Conservation (phyloP, 305 asterid genomes). For the Solanum hybrid region DNA sequence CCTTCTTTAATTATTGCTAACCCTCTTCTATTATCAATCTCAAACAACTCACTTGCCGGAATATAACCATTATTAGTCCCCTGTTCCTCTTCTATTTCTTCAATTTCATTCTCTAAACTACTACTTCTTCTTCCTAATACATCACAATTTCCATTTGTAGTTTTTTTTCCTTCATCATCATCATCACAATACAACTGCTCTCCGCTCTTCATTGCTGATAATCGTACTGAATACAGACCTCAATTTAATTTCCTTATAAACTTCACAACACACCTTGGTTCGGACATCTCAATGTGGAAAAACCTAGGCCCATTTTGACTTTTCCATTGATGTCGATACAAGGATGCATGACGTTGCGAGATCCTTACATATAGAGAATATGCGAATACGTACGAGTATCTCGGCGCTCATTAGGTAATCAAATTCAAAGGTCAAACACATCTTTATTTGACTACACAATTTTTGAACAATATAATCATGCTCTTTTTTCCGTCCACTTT, state of each 20-base stretch:
- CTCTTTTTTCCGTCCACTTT: too few species aligned
- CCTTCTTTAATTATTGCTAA: slow-evolving; percentile 27
- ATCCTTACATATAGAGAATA: slow-evolving; percentile 20
- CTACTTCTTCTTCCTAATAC: neutral
- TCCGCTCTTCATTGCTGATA: neutral
- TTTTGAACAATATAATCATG: neutral
- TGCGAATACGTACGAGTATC: slow-evolving; percentile 45
- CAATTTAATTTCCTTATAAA: neutral
- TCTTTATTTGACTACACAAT: neutral
- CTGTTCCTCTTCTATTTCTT: slow-evolving; percentile 38
- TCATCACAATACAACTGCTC: neutral
- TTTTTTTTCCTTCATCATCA: neutral
- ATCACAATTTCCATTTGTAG: slow-evolving; percentile 1
- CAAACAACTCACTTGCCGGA: slow-evolving; percentile 8
- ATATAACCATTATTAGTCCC: neutral
- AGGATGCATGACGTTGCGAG: neutral
- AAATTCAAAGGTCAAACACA: neutral
- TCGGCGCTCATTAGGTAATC: neutral
- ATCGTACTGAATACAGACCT: neutral
- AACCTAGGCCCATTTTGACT: neutral
- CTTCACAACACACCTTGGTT: neutral
- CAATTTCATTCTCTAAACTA: slow-evolving; percentile 28
- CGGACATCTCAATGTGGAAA: neutral
- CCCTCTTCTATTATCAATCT: neutral
- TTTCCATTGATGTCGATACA: neutral